phyloP scores from a whole-genome alignment of 2,329 filamentous ascomycete genomes.

The Aspergillus melleus region DNA sequence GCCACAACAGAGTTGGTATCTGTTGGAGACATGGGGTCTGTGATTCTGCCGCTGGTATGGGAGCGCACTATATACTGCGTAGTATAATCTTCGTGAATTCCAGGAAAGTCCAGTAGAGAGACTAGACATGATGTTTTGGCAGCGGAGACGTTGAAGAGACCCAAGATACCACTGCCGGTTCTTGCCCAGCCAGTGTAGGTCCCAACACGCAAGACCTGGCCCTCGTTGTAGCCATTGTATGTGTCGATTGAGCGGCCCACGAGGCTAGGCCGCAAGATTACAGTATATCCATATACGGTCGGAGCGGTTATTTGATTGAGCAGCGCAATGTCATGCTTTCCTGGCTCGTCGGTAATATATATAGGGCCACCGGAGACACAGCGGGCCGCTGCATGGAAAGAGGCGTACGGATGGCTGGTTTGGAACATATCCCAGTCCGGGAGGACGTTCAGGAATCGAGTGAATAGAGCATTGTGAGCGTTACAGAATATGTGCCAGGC shows the following conservation, averaged over 20 bases:
- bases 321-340: slow-evolving; percentile 72
- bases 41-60: slow-evolving; percentile 65
- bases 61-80: slow-evolving; percentile 69
- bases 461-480: slow-evolving; percentile 82
- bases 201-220: slow-evolving; percentile 71
- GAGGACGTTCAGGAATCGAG: slow-evolving; percentile 79
- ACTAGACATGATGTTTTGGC: slow-evolving; percentile 67
- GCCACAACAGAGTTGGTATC: slow-evolving; percentile 54
- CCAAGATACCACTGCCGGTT: slow-evolving; percentile 74
- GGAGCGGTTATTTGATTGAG: slow-evolving; percentile 79
- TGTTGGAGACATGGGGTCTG: slow-evolving; percentile 38
- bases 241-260: slow-evolving; percentile 70
- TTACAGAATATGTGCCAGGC: slow-evolving; percentile 96
- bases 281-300: slow-evolving; percentile 69
- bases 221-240: slow-evolving; percentile 75
- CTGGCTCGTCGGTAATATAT: slow-evolving; percentile 89
- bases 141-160: slow-evolving; percentile 77
- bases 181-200: slow-evolving; percentile 70
- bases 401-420: slow-evolving; percentile 67
- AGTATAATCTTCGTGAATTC: slow-evolving; percentile 54
- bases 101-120: slow-evolving; percentile 70
- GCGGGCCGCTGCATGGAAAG: slow-evolving; percentile 85
- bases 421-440: slow-evolving; percentile 84
- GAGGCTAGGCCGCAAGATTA: slow-evolving; percentile 76
- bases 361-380: slow-evolving; percentile 90